phyloP scores from a whole-genome alignment of 2,329 filamentous ascomycete species.

The Cladobotryum protrusum region DNA sequence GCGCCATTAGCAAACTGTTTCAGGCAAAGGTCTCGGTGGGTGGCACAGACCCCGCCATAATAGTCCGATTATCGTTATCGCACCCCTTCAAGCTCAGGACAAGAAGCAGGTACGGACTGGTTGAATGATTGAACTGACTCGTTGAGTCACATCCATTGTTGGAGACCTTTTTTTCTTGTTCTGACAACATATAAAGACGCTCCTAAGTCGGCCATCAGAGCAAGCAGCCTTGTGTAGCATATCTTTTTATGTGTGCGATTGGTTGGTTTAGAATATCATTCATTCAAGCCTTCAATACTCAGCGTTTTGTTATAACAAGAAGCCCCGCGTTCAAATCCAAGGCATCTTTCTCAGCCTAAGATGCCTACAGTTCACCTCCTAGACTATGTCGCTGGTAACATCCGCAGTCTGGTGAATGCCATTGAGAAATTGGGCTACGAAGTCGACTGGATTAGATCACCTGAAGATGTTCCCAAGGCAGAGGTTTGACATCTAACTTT shows the following conservation, averaged over 20 bases:
- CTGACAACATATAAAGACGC: too few species aligned
- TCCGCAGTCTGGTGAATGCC: constrained; percentile 92
- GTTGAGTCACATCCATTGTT: background rate
- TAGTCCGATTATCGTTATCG: background rate
- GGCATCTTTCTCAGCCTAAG: constrained; percentile 19
- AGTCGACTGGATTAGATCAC: constrained; percentile 84
- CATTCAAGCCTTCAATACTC: too few species aligned
- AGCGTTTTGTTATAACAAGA: too few species aligned
- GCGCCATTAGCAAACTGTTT: too few species aligned
- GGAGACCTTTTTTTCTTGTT: too few species aligned
- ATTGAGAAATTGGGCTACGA: constrained; percentile 93
- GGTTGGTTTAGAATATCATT: too few species aligned
- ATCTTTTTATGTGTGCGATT: too few species aligned
- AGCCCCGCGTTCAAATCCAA: too few species aligned
- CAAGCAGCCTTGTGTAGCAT: too few species aligned
- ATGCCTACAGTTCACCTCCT: constrained; percentile 75
- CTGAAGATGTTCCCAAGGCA: constrained; percentile 76
- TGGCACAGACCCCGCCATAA: background rate
- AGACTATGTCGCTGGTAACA: constrained; percentile 93
- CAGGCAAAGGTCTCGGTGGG: too few species aligned
- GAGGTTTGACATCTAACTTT: constrained; percentile 49
- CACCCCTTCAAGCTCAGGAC: background rate
- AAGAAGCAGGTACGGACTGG: background rate
- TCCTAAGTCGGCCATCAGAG: too few species aligned
- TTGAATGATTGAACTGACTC: background rate